These are phyloP conservation scores for Exophiala sp. DNA, from an alignment of 2,329 filamentous ascomycete genomes.

Conservation along the genomic window DNA sequence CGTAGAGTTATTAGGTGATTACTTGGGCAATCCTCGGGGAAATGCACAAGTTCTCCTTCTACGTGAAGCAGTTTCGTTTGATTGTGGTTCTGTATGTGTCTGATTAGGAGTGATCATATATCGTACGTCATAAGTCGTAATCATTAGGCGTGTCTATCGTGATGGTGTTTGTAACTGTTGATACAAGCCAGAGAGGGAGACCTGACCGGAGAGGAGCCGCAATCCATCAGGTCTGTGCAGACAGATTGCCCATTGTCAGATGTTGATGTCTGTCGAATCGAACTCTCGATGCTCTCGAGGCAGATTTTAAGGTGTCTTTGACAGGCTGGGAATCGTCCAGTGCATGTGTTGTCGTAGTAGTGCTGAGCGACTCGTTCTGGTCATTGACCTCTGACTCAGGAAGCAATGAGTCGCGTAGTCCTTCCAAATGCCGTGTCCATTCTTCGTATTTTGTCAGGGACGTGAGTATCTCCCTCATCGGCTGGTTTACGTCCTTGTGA, in stretches of 20 bases:
- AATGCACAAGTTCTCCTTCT: background rate
- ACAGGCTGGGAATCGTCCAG: no score
- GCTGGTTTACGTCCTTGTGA: background rate
- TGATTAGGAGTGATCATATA: background rate
- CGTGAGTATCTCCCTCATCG: conserved; percentile 5
- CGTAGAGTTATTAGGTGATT: background rate
- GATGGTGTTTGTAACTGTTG: no score
- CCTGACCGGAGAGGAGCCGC: no score
- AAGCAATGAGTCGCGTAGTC: conserved; percentile 7
- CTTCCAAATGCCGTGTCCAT: background rate
- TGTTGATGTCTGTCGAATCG: conserved; percentile 16
- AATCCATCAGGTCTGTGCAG: no score
- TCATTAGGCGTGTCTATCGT: no score
- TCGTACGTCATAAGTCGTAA: background rate
- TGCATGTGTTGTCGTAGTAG: background rate
- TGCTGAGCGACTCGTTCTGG: background rate
- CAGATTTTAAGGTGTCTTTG: background rate
- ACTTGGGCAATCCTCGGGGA: background rate
- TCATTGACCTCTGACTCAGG: background rate
- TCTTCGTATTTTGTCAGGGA: conserved; percentile 2
- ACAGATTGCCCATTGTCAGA: background rate
- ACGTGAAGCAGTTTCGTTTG: background rate
- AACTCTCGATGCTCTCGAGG: background rate
- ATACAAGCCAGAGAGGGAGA: background rate
- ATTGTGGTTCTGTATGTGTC: no score